A percentile compares a stretch with the other conserved stretches of the same genome.
Conservation (phyloP, 2,329 filamentous ascomycete species). For the Fusarium proliferatum region DNA sequence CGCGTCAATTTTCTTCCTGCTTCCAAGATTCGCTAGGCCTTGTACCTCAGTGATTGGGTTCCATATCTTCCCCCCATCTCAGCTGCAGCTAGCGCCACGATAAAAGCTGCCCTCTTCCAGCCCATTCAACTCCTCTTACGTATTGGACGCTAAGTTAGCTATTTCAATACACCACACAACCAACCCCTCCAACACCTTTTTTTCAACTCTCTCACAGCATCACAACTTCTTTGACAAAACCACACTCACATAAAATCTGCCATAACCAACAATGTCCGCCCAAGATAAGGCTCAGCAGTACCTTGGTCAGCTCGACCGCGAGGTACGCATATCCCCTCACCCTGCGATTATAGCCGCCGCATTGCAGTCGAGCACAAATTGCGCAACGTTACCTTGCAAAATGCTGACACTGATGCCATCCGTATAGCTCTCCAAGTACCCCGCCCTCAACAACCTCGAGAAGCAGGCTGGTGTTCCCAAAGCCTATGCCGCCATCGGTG, state of each 20-base stretch:
- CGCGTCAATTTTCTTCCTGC: conserved; percentile 44
- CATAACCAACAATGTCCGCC: conserved; percentile 66
- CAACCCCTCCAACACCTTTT: conserved; percentile 35
- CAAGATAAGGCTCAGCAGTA: conserved; percentile 83
- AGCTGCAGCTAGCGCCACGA: conserved; percentile 42
- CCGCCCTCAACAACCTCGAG: conserved; percentile 85
- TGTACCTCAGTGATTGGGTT: neutral
- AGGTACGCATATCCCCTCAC: conserved; percentile 65
- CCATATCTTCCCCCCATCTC: conserved; percentile 12
- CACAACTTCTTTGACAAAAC: conserved; percentile 21
- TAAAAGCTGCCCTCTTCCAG: conserved; percentile 43
- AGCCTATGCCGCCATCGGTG: conserved; percentile 82
- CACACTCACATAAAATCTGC: conserved; percentile 44
- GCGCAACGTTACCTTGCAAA: conserved; percentile 9
- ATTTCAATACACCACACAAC: conserved; percentile 36
- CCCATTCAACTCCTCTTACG: conserved; percentile 33
- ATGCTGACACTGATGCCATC: conserved; percentile 43
- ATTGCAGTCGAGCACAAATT: conserved; percentile 26
- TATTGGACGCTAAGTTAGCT: conserved; percentile 34
- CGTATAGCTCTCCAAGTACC: conserved; percentile 84
- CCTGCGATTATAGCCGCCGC: conserved; percentile 9
- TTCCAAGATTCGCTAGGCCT: conserved; percentile 38
- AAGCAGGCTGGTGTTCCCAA: conserved; percentile 85
- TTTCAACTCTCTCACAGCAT: conserved; percentile 26
- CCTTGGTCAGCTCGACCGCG: conserved; percentile 82